phyloP scores from a whole-genome alignment of 208 protist genomes.

The Willaertia magna region DNA sequence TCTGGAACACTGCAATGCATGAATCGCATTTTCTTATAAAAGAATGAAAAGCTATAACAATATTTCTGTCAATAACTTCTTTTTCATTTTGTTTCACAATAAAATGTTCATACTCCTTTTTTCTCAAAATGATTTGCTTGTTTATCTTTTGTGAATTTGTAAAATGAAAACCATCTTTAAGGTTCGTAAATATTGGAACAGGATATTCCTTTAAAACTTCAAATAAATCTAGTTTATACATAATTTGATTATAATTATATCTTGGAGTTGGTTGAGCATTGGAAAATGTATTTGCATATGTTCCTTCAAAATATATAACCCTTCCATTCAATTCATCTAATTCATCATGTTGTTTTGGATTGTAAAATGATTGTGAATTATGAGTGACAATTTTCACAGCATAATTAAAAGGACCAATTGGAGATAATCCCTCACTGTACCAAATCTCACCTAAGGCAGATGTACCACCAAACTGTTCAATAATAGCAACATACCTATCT shows the following conservation, averaged over 20 bases:
- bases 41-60: too few species aligned
- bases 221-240: not conserved
- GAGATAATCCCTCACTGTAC: not conserved
- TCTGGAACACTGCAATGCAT: too few species aligned
- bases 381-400: not conserved
- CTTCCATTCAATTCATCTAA: not conserved
- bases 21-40: too few species aligned
- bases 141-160: too few species aligned
- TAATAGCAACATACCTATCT: not conserved
- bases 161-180: too few species aligned
- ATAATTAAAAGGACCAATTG: not conserved
- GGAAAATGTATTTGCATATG: not conserved
- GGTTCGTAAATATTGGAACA: not conserved
- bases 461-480: not conserved
- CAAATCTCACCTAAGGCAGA: not conserved
- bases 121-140: too few species aligned
- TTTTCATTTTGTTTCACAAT: too few species aligned
- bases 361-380: not conserved
- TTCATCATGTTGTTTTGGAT: not conserved
- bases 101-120: too few species aligned
- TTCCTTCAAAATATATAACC: not conserved
- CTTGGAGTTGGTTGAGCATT: not conserved
- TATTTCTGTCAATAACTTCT: too few species aligned
- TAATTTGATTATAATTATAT: slow-evolving; percentile 8
- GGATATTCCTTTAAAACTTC: not conserved